Conservation (phyloP, 768 basidiomycete species). For the Podaxis sp. region DNA sequence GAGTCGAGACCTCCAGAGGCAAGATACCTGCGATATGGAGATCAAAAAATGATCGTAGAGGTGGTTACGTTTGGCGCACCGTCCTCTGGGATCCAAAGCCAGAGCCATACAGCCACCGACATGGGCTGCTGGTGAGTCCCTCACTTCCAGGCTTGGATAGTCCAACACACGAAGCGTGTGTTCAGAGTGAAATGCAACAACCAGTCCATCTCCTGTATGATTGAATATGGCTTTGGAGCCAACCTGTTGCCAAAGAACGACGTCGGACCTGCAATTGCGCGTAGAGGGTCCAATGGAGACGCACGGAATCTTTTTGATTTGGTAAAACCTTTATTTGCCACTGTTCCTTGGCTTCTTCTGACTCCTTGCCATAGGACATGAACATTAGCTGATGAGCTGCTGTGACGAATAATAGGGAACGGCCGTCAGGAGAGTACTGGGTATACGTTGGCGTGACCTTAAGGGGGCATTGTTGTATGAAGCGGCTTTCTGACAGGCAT, state of each 20-base stretch:
- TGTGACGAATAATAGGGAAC: slow-evolving; percentile 58
- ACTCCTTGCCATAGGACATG: slow-evolving; percentile 50
- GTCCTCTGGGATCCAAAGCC: slow-evolving; percentile 76
- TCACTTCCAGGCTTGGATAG: slow-evolving; percentile 55
- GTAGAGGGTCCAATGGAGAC: slow-evolving; percentile 4
- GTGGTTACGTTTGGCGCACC: slow-evolving; percentile 28
- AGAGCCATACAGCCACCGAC: slow-evolving; percentile 77
- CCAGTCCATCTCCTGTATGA: slow-evolving; percentile 66
- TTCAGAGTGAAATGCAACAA: slow-evolving; percentile 60
- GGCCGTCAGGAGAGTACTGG: slow-evolving; percentile 70
- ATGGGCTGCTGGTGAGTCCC: slow-evolving; percentile 68
- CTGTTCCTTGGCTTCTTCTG: slow-evolving; percentile 43
- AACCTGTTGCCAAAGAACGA: slow-evolving; percentile 29
- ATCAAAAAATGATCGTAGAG: slow-evolving; percentile 1
- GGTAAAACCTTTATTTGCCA: slow-evolving; percentile 27
- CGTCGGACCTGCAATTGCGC: slow-evolving; percentile 1
- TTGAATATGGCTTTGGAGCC: slow-evolving; percentile 74
- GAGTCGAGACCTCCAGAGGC: slow-evolving; percentile 80
- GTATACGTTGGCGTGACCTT: slow-evolving; percentile 63
- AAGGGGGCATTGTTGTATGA: slow-evolving; percentile 52
- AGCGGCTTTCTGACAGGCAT: slow-evolving; percentile 55
- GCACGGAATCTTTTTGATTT: slow-evolving; percentile 47
- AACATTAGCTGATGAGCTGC: slow-evolving; percentile 58
- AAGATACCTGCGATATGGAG: slow-evolving; percentile 48
- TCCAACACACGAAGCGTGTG: slow-evolving; percentile 65